Evolutionary conservation across 768 basidiomycete genomes (phyloP).

Genomic region (Roridomyces roridus): DNA sequence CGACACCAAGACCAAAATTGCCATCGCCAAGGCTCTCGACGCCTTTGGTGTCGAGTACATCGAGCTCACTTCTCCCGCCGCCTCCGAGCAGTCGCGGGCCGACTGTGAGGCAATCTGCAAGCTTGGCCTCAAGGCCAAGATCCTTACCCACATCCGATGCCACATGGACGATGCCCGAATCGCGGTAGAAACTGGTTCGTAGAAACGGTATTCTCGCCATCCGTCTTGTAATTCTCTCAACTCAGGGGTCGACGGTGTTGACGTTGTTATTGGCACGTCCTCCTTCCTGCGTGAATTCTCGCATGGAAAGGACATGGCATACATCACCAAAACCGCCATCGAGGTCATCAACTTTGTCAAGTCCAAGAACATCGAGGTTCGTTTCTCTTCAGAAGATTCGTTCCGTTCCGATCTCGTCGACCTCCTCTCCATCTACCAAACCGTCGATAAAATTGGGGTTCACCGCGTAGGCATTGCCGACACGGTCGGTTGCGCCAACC

Average conservation of each 20-base stretch:
- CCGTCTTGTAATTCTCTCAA: constrained; percentile 11
- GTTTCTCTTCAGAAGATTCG: constrained; percentile 99
- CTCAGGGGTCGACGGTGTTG: constrained; percentile 97
- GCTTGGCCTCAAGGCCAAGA: constrained; percentile 95
- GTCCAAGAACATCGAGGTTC: constrained; percentile 99
- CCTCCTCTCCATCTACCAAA: constrained; percentile 97
- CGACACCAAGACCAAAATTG: constrained; percentile 99
- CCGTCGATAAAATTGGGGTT: constrained; percentile 99
- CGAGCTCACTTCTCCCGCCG: constrained; percentile 97
- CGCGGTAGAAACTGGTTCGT: constrained; percentile 93
- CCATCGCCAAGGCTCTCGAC: constrained; percentile 97
- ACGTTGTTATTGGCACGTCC: constrained; percentile 98
- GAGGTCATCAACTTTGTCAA: constrained; percentile 99
- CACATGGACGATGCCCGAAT: constrained; percentile 99
- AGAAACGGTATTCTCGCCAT: background rate
- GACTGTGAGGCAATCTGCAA: constrained; percentile 99
- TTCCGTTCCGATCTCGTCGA: constrained; percentile 99
- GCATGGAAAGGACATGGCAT: constrained; percentile 99
- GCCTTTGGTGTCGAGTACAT: constrained; percentile 99
- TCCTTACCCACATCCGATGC: constrained; percentile 98
- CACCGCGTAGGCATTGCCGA: constrained; percentile 99
- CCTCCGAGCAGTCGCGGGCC: constrained; percentile 90
- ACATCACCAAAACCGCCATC: constrained; percentile 98
- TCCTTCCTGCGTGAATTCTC: constrained; percentile 99
- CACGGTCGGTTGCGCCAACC: constrained; percentile 99